These are phyloP conservation scores for Paramecium sexaurelia DNA, from an alignment of 73 alveolate species.

Conservation along the genomic window DNA sequence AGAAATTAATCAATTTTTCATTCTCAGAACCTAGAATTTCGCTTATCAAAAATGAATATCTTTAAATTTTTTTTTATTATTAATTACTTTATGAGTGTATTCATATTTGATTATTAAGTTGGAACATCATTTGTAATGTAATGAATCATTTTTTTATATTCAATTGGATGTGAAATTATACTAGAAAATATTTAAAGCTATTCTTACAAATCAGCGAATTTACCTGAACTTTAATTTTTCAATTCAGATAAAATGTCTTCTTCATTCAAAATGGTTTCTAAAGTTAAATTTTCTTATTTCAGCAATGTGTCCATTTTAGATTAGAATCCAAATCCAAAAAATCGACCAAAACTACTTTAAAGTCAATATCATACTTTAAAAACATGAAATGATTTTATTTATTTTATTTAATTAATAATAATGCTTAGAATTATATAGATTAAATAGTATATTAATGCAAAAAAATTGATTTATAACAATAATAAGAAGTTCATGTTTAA, in stretches of 20 bases:
- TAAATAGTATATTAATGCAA: conserved; percentile 25
- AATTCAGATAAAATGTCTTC: conserved; percentile 35
- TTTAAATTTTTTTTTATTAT: background rate
- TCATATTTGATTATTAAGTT: background rate
- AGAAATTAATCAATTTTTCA: conserved; percentile 7
- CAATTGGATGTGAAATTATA: background rate
- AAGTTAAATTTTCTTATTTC: background rate
- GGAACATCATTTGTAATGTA: background rate
- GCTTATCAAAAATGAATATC: conserved; percentile 9
- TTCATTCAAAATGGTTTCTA: conserved; percentile 29
- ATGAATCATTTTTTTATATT: conserved; percentile 16
- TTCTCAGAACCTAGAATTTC: conserved; percentile 41
- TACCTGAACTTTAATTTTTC: conserved; percentile 3
- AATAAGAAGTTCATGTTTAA: background rate
- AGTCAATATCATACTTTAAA: background rate
- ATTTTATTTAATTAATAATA: conserved; percentile 19
- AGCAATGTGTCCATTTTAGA: background rate
- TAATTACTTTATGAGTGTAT: background rate
- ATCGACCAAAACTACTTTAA: background rate
- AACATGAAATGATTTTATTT: background rate
- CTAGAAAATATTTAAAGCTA: background rate
- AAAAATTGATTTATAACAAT: background rate
- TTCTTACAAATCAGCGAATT: conserved; percentile 12
- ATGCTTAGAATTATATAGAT: conserved; percentile 7
- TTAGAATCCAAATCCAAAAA: conserved; percentile 7